Base-by-base conservation (phyloP, 371 early-diverging fungal genomes). In the Blakeslea trispora region DNA sequence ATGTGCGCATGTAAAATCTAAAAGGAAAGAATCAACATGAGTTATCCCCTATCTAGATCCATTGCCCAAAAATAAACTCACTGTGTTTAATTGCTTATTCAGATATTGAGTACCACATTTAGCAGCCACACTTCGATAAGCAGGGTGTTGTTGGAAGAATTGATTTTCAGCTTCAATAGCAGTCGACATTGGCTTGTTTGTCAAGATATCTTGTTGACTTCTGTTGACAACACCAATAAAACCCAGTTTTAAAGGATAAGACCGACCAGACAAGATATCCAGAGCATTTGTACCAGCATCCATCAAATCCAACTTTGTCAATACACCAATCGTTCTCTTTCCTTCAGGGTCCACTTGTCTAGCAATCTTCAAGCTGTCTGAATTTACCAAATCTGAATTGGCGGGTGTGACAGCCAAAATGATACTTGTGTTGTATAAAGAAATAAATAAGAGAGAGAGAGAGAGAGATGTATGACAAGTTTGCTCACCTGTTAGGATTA, bases 271-370 rank as follows among this genome's bases (percentile, higher is more conserved):
- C 42, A 96, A 79, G 17, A 94, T 84, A 57, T 94, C 92, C 48
- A 92, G 68, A 24, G 93, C 91, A 73, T 94, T 90, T 23, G 94
- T 94, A 32, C 95, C 95, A 32, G 85, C 85, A 69, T 96, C 97
- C 95, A 96, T 95, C 56, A 96, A 69, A 77, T 96, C 97, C 46
- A 95, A 74, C 72, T 96, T 96, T 40, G 96, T 95, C 45, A 96
- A 68, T 5, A 96, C 94, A 46, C 95, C 94, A 34, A 95, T 86
- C 0, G 96, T 96, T 58, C 96, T 81, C 42, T 56, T 61, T 66
- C 88, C 91, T 63, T 87, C 87, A 13, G 93, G 90, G 81, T 96
- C 97, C 17, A 92, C 93, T 59, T 91, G 88, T 51, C 92, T 87
- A 4, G 96, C 96, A 44, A 95, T 66, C 72, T 94, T 92, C 48